These are phyloP conservation scores for Geotrichum reessii DNA, from an alignment of 1,139 yeast genomes.

Conservation along the genomic window DNA sequence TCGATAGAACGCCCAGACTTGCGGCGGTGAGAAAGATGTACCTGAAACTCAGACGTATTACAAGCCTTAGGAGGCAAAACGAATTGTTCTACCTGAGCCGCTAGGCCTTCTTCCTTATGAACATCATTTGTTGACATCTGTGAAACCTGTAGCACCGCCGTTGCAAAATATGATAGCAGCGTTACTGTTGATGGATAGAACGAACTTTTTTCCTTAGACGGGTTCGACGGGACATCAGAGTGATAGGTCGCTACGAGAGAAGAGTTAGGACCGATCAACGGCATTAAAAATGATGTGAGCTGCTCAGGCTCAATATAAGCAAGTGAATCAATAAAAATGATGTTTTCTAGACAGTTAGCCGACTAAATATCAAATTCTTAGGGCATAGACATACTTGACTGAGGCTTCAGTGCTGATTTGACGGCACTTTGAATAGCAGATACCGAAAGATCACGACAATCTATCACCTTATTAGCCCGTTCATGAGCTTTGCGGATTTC, in stretches of 20 bases:
- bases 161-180: constrained; percentile 61
- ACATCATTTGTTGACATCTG: constrained; percentile 35
- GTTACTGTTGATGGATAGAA: constrained; percentile 51
- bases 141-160: constrained; percentile 56
- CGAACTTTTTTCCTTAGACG: constrained; percentile 10
- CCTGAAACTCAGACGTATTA: constrained; percentile 45
- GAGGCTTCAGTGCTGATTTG: constrained; percentile 18
- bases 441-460: constrained; percentile 40
- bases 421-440: constrained; percentile 18
- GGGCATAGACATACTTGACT: constrained; percentile 20
- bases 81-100: constrained; percentile 40
- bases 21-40: constrained; percentile 60
- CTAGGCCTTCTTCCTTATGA: constrained; percentile 48
- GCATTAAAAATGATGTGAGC: constrained; percentile 50
- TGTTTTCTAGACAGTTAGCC: constrained; percentile 17
- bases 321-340: constrained; percentile 60
- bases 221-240: constrained; percentile 21
- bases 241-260: constrained; percentile 61
- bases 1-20: constrained; percentile 75
- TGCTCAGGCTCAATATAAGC: constrained; percentile 49
- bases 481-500: constrained; percentile 51
- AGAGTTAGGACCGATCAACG: constrained; percentile 49
- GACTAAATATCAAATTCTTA: background rate
- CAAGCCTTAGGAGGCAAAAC: constrained; percentile 46
- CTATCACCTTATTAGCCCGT: constrained; percentile 48